These are phyloP conservation scores for Corchorus olitorius DNA, from an alignment of 345 rosid species.

Conservation along the genomic window DNA sequence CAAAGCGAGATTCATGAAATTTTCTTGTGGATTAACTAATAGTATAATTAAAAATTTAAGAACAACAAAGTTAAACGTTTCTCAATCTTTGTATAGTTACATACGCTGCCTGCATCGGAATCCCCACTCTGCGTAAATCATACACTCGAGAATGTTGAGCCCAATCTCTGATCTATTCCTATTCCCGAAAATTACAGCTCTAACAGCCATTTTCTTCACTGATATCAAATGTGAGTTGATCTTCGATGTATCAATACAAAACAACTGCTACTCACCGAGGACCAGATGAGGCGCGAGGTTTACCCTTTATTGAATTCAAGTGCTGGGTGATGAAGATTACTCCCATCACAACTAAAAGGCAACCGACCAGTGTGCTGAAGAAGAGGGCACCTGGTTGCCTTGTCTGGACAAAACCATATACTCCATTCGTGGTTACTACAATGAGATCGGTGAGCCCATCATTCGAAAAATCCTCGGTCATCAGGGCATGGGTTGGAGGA, in stretches of 20 bases:
- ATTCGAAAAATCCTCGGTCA: conserved; percentile 83
- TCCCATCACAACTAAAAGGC: conserved; percentile 92
- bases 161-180: too few relatives aligned
- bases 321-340: conserved; percentile 86
- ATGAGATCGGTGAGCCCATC: conserved; percentile 93
- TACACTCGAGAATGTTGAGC: too few relatives aligned
- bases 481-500: conserved; percentile 79
- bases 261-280: conserved; percentile 26
- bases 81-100: too few relatives aligned
- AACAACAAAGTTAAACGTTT: too few relatives aligned
- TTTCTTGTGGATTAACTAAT: too few relatives aligned
- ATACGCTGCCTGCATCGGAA: too few relatives aligned
- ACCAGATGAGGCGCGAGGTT: conserved; percentile 75
- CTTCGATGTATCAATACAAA: neutral
- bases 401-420: conserved; percentile 91
- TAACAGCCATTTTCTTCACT: too few relatives aligned
- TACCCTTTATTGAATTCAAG: conserved; percentile 75
- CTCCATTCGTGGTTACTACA: conserved; percentile 82
- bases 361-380: conserved; percentile 96
- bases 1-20: too few relatives aligned
- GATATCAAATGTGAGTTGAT: conserved; percentile 19
- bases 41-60: too few relatives aligned
- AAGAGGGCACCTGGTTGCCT: conserved; percentile 98
- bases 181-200: too few relatives aligned
- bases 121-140: too few relatives aligned